Conservation (phyloP, 2,329 filamentous ascomycete species). For the Zymoseptoria tritici region DNA sequence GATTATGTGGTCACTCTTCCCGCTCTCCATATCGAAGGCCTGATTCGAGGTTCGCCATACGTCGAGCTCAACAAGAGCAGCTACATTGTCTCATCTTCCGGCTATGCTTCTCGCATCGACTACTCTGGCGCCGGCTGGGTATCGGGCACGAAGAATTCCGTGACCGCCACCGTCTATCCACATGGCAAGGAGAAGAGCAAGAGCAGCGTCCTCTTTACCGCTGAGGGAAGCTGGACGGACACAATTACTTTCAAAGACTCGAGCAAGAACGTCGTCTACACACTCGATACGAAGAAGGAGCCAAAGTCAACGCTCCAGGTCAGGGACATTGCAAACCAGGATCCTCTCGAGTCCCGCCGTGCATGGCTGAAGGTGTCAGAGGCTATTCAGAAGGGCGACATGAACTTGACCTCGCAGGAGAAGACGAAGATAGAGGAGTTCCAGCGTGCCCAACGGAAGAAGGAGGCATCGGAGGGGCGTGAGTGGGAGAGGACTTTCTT, state of each 20-base stretch:
- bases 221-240: constrained; percentile 86
- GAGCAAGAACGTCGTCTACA: constrained; percentile 38
- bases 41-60: constrained; percentile 79
- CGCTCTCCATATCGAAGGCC: constrained; percentile 83
- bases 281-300: constrained; percentile 41
- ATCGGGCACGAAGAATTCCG: constrained; percentile 89
- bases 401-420: constrained; percentile 69
- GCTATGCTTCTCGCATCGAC: constrained; percentile 82
- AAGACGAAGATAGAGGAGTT: constrained; percentile 87
- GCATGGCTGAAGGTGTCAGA: constrained; percentile 83
- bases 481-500: constrained; percentile 86
- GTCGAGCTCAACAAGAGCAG: constrained; percentile 82
- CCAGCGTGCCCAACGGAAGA: constrained; percentile 68
- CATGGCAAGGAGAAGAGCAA: constrained; percentile 56
- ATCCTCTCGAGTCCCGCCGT: constrained; percentile 76
- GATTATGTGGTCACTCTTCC: constrained; percentile 88
- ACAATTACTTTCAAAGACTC: constrained; percentile 70
- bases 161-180: constrained; percentile 67
- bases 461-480: constrained; percentile 66
- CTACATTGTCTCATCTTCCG: constrained; percentile 78
- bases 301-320: constrained; percentile 61
- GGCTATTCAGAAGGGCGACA: constrained; percentile 72
- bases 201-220: constrained; percentile 63
- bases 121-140: constrained; percentile 94
- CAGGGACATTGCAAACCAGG: constrained; percentile 67